Base-by-base conservation (phyloP, 2,329 filamentous ascomycete species). In the Fusarium palustre region DNA sequence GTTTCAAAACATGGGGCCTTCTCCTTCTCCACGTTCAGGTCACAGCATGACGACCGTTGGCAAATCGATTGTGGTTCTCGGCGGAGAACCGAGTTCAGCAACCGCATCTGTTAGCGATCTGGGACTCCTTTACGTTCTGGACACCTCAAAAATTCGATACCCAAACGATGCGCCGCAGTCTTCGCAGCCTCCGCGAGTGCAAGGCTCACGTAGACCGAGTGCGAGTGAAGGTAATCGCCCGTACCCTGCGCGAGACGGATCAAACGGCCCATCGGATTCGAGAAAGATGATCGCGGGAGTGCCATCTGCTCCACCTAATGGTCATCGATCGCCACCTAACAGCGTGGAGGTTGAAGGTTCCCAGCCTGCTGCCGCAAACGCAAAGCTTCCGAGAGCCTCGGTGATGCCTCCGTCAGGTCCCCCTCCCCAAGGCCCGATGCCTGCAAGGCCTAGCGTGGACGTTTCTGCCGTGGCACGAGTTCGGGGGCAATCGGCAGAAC, bases 1-100 rank as follows among this genome's bases (percentile, higher is more conserved):
- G 36, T 99, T 99, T 81, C 96, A 99, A 77, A 99, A 99, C 77
- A 99, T 99, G 96, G 96, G 96, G 0, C 94, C 94, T 5, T 97
- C 94, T 2, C 96, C 96, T 0, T 97, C 94, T 5, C 90, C 96
- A 33, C 88, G 96, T 64, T 98, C 95, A 18, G 96, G 96, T 2
- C 96, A 99, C 79, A 97, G 94, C 79, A 98, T 99, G 96, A 98
- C 96, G 3, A 90, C 94, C 3, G 93, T 95, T 67, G 93, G 93
- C 31, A 97, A 97, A 79, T 92, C 94, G 63, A 91, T 99, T 67
- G 91, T 98, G 48, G 93, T 98, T 41, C 85, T 98, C 33, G 97
- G 93, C 38, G 96, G 96, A 69, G 97, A 99, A 79, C 96, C 96
- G 16, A 98, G 94, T 78, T 94, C 94, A 18, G 91, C 93, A 30